Conservation (phyloP, 2,329 filamentous ascomycete genomes). For the Cladophialophora yegresii region DNA sequence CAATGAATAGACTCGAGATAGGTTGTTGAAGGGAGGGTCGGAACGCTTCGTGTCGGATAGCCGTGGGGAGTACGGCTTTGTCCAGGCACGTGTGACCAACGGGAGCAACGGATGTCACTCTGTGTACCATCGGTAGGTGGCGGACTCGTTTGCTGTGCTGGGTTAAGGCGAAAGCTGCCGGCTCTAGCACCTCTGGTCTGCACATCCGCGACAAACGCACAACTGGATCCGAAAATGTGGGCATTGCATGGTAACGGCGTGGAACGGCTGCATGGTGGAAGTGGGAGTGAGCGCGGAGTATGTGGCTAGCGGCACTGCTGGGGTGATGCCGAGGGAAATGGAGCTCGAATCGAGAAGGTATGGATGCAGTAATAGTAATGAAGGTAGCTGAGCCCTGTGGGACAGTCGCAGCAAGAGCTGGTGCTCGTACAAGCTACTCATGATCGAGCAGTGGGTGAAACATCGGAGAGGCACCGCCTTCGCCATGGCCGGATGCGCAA, state of each 20-base stretch:
- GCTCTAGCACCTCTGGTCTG: neutral
- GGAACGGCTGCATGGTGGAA: neutral
- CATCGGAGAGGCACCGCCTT: neutral
- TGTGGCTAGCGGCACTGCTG: neutral
- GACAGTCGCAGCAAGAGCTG: neutral
- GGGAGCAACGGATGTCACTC: neutral
- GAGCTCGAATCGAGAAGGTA: neutral
- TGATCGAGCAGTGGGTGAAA: neutral
- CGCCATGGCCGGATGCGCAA: neutral
- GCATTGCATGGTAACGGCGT: neutral
- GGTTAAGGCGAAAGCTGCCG: neutral
- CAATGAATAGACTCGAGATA: neutral
- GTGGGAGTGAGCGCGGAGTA: neutral
- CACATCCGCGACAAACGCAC: slow-evolving; percentile 4
- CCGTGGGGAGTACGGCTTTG: slow-evolving; percentile 3
- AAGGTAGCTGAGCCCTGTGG: neutral
- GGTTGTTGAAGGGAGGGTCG: neutral
- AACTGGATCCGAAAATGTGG: slow-evolving; percentile 15
- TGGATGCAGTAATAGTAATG: neutral
- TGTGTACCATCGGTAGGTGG: slow-evolving; percentile 6
- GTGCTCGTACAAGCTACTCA: neutral
- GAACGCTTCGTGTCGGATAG: neutral
- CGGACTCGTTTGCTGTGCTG: neutral
- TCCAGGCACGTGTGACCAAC: slow-evolving; percentile 5
- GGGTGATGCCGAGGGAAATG: neutral